phyloP scores from a whole-genome alignment of 495 filamentous ascomycete species.

The Jackrogersella multiformis region DNA sequence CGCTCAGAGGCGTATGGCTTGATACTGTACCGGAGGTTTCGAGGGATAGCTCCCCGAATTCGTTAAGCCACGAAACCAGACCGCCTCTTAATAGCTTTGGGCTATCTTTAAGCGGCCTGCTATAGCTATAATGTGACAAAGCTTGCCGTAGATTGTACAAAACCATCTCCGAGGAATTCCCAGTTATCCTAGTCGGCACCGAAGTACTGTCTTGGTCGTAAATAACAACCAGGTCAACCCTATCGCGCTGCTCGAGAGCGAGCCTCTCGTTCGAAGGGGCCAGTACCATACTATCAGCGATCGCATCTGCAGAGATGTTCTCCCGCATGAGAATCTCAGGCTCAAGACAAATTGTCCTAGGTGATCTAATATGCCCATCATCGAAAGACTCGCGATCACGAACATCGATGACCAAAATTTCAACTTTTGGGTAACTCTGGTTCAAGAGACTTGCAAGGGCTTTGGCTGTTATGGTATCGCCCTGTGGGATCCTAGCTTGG shows the following conservation, averaged over 20 bases:
- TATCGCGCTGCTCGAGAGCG: slow-evolving; percentile 77
- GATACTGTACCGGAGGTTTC: slow-evolving; percentile 42
- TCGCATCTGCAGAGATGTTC: slow-evolving; percentile 84
- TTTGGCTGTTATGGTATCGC: slow-evolving; percentile 69
- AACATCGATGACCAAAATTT: slow-evolving; percentile 85
- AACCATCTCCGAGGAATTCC: slow-evolving; percentile 60
- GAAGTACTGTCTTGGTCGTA: slow-evolving; percentile 76
- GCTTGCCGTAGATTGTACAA: slow-evolving; percentile 79
- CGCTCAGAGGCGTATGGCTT: slow-evolving; percentile 40
- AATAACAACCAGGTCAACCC: slow-evolving; percentile 88
- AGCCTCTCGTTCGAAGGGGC: slow-evolving; percentile 76
- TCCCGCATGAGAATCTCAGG: slow-evolving; percentile 74
- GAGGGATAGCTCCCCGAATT: slow-evolving; percentile 77
- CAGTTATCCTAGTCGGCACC: slow-evolving; percentile 54
- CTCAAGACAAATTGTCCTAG: slow-evolving; percentile 88
- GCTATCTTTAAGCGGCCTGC: slow-evolving; percentile 69
- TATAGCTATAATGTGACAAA: slow-evolving; percentile 81
- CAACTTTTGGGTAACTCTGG: slow-evolving; percentile 57
- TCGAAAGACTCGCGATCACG: slow-evolving; percentile 84
- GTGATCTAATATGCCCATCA: slow-evolving; percentile 83
- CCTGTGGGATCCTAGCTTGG: slow-evolving; percentile 59
- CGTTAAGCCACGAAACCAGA: slow-evolving; percentile 82
- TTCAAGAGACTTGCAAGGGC: slow-evolving; percentile 71
- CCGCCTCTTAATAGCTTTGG: slow-evolving; percentile 85
- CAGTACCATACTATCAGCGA: slow-evolving; percentile 82